Evolutionary conservation across 176 grass and related monocot genomes (phyloP).

Genomic region (Carex scoparia): DNA sequence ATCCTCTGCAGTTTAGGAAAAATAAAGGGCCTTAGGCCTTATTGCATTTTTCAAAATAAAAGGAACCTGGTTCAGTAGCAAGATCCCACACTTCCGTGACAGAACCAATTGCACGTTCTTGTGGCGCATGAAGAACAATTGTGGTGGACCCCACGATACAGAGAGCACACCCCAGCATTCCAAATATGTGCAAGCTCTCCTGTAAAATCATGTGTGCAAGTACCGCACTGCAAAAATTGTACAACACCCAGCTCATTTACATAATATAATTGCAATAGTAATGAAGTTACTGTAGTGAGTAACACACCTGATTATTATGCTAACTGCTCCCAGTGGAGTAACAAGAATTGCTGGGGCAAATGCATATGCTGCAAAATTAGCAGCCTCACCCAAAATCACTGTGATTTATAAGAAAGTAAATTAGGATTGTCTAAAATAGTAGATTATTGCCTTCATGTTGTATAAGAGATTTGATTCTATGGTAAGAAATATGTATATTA

Average conservation of each 20-base stretch:
- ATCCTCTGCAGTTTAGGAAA: conserved; percentile 3
- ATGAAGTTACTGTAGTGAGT: not conserved
- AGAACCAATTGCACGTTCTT: conserved; percentile 30
- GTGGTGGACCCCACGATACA: conserved; percentile 33
- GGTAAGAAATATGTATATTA: not conserved
- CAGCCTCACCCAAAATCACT: conserved; percentile 78
- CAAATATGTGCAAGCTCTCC: conserved; percentile 33
- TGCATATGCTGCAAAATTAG: conserved; percentile 80
- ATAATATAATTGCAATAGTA: not conserved
- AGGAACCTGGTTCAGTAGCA: conserved; percentile 32
- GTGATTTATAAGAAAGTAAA: conserved; percentile 33
- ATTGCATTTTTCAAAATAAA: not conserved
- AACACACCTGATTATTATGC: conserved; percentile 78
- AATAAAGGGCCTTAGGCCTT: not conserved
- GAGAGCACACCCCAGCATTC: conserved; percentile 30
- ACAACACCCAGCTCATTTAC: conserved; percentile 13
- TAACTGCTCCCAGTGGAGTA: conserved; percentile 84
- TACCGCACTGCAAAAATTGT: conserved; percentile 6
- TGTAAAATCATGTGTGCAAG: conserved; percentile 33
- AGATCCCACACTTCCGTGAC: conserved; percentile 39
- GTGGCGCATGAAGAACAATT: conserved; percentile 36
- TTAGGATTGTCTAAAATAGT: not conserved
- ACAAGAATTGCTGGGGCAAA: conserved; percentile 83
- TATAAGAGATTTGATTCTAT: not conserved
- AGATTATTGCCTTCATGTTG: not conserved